These are phyloP conservation scores for Aschersonia sp. DNA, from an alignment of 2,329 filamentous ascomycete species.

Conservation along the genomic window DNA sequence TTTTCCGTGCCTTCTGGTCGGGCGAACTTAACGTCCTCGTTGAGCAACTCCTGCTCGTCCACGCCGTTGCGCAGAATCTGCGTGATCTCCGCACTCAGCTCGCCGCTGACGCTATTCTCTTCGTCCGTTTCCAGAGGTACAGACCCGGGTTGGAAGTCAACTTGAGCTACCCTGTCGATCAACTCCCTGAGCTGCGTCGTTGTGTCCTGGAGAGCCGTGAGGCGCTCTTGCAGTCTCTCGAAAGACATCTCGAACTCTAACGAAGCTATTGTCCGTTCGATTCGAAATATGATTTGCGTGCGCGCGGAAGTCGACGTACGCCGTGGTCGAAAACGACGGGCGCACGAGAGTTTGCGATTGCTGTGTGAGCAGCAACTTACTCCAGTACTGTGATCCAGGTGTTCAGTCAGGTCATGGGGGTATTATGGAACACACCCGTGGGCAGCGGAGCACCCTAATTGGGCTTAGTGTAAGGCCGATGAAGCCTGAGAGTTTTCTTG, in stretches of 20 bases:
- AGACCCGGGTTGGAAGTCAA: constrained; percentile 44
- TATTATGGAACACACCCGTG: too few species aligned
- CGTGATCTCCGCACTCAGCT: constrained; percentile 70
- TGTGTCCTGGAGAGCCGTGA: constrained; percentile 45
- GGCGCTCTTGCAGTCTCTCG: constrained; percentile 38
- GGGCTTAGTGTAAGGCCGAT: too few species aligned
- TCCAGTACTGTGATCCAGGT: too few species aligned
- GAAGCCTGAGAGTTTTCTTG: too few species aligned
- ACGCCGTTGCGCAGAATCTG: constrained; percentile 63
- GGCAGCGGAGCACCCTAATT: too few species aligned
- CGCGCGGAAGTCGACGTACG: background rate
- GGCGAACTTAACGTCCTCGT: constrained; percentile 64
- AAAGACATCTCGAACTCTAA: background rate
- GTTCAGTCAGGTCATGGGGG: too few species aligned
- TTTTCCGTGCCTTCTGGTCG: constrained; percentile 41
- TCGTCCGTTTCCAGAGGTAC: constrained; percentile 33
- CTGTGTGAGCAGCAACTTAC: too few species aligned
- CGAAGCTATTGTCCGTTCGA: background rate
- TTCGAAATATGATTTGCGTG: background rate
- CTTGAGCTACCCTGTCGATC: constrained; percentile 42
- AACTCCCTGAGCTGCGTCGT: constrained; percentile 42
- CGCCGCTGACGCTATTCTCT: constrained; percentile 44
- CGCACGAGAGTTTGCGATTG: too few species aligned
- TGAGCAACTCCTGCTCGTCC: constrained; percentile 69
- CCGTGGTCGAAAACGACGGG: too few species aligned